These are phyloP conservation scores for Pilobolus umbonatus DNA, from an alignment of 192 early-diverging fungal genomes.

Conservation along the genomic window DNA sequence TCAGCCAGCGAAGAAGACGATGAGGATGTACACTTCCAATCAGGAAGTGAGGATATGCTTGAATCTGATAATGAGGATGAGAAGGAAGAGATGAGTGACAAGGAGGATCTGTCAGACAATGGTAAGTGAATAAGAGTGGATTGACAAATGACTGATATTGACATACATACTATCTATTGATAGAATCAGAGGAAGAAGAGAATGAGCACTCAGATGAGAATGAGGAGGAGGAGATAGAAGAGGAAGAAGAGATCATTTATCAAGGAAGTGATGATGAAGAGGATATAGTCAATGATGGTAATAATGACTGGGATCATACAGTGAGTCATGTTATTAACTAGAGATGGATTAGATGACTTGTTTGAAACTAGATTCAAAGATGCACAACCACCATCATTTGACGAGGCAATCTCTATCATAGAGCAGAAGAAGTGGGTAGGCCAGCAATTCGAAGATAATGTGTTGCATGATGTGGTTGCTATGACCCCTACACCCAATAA, in stretches of 20 bases:
- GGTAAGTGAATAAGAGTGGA: slow-evolving; percentile 2
- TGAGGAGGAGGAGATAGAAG: slow-evolving; percentile 29
- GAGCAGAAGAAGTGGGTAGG: slow-evolving; percentile 40
- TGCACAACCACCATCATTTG: slow-evolving; percentile 26
- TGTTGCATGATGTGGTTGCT: slow-evolving; percentile 28
- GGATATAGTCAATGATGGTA: slow-evolving; percentile 12
- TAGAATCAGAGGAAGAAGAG: slow-evolving; percentile 24
- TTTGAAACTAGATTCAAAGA: slow-evolving; percentile 40
- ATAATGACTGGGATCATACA: background rate
- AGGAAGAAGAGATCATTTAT: slow-evolving; percentile 9
- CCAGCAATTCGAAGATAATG: slow-evolving; percentile 20
- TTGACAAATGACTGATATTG: too few relatives aligned
- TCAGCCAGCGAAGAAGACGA: slow-evolving; percentile 10
- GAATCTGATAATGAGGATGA: slow-evolving; percentile 21
- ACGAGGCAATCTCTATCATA: slow-evolving; percentile 23
- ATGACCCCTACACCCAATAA: background rate
- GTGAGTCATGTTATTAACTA: background rate
- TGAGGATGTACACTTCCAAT: too few relatives aligned
- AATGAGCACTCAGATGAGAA: slow-evolving; percentile 13
- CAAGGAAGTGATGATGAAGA: slow-evolving; percentile 35
- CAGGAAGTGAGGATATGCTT: slow-evolving; percentile 26
- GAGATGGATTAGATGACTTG: slow-evolving; percentile 7
- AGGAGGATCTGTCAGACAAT: slow-evolving; percentile 25
- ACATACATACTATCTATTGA: too few relatives aligned
- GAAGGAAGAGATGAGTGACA: slow-evolving; percentile 16